Base-by-base conservation (phyloP, 2,329 filamentous ascomycete genomes). In the Neocatenulostroma microsporum region DNA sequence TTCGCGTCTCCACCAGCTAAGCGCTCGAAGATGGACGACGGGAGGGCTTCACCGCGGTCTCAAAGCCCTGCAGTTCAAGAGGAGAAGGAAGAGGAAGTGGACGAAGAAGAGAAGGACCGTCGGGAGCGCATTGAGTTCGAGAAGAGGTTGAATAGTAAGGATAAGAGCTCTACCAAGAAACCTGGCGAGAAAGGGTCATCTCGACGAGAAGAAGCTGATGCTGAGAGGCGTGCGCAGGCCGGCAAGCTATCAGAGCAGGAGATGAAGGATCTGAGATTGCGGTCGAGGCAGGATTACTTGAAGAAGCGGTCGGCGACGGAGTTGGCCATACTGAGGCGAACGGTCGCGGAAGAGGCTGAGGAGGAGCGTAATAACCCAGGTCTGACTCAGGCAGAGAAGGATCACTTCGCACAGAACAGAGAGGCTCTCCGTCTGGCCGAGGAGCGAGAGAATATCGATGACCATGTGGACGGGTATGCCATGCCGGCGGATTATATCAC, bases 401-500 rank as follows among this genome's bases (percentile, higher is more conserved):
- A 79, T 38, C 85, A 94, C 45, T 96, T 98, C 58, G 81, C 82
- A 3, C 81, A 85, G 55, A 96, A 96, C 55, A 70, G 84, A 30
- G 85, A 96, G 61, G 63, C 64, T 38, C 48, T 64, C 53, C 63
- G 65, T 51, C 53, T 69, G 57, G 66, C 68, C 53, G 50, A 95
- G 62, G 86, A 93, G 58, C 74, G 89, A 15, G 67, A 89, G 37
- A 76, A 76, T 28, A 94, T 98, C 46, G 88, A 96, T 56, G 89
- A 96, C 49, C 80, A 94, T 58, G 75, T 81, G 14, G 88, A 95
- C 64, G 89, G 89, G 2, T 98, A 96, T 62, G 74, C 81, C 47
- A 80, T 98, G 67, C 91, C 89, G 0, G 88, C 95, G 46, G 87
- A 95, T 58, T 94, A 94, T 56, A 89, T 94, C 44, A 94, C 84